These are phyloP conservation scores for Zasmidium cellare DNA, from an alignment of 2,329 filamentous ascomycete genomes.

Conservation along the genomic window DNA sequence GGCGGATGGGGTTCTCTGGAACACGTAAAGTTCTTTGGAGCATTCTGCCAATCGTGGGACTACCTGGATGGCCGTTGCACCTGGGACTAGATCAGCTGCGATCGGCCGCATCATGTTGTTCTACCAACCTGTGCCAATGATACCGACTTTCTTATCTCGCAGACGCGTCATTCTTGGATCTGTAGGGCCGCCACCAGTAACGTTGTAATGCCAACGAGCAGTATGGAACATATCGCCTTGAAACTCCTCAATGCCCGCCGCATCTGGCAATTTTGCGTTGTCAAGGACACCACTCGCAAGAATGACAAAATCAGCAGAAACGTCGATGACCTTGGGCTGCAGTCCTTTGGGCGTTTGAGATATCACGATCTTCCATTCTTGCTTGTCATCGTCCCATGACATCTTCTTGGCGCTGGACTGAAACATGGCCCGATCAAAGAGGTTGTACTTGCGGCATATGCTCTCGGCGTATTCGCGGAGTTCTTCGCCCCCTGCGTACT, in stretches of 20 bases:
- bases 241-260: slow-evolving; percentile 40
- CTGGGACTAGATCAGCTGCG: not conserved
- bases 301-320: slow-evolving; percentile 43
- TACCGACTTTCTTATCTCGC: slow-evolving; percentile 42
- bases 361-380: slow-evolving; percentile 36
- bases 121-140: slow-evolving; percentile 46
- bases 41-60: slow-evolving; percentile 43
- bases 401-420: slow-evolving; percentile 45
- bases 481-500: slow-evolving; percentile 48
- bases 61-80: slow-evolving; percentile 43
- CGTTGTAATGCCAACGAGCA: slow-evolving; percentile 45
- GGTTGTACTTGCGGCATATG: slow-evolving; percentile 46
- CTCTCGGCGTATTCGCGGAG: slow-evolving; percentile 48
- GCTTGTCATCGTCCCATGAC: slow-evolving; percentile 49
- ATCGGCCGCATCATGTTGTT: not conserved
- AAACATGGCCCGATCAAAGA: slow-evolving; percentile 49
- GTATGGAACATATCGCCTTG: slow-evolving; percentile 47
- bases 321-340: slow-evolving; percentile 18
- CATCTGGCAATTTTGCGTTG: slow-evolving; percentile 48
- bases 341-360: slow-evolving; percentile 31
- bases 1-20: slow-evolving; percentile 46
- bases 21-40: slow-evolving; percentile 41
- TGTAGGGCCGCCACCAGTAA: slow-evolving; percentile 40
- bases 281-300: slow-evolving; percentile 44
- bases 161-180: slow-evolving; percentile 38